Conservation (phyloP, 805 yeast species). For the Candida easanensis region DNA sequence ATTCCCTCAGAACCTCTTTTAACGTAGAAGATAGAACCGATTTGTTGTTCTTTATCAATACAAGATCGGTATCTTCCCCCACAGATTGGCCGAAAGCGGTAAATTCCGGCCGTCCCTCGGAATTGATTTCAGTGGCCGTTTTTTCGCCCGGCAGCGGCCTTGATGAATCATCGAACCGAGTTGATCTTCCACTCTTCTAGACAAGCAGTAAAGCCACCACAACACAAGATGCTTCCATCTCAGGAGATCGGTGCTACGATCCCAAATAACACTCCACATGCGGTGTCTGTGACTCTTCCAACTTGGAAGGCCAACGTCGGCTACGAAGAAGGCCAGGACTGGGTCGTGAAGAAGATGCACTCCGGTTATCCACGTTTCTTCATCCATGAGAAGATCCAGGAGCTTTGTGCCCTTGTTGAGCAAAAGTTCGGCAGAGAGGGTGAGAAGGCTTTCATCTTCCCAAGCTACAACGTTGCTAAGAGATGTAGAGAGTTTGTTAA, state of each 20-base stretch:
- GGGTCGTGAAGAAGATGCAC: constrained; percentile 73
- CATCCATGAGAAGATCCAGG: constrained; percentile 60
- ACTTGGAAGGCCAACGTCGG: constrained; percentile 94
- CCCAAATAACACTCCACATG: constrained; percentile 87
- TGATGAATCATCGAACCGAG: neutral
- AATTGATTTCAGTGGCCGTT: neutral
- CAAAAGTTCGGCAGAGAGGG: constrained; percentile 75
- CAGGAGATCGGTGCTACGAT: constrained; percentile 72
- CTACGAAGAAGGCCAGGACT: constrained; percentile 84
- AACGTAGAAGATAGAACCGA: neutral
- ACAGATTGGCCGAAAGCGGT: neutral
- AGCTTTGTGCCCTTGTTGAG: constrained; percentile 52
- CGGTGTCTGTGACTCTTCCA: constrained; percentile 92
- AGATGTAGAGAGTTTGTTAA: constrained; percentile 79
- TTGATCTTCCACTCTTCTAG: neutral
- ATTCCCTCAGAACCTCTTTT: neutral
- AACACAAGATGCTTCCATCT: constrained; percentile 21
- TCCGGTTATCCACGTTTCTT: constrained; percentile 90
- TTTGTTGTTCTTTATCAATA: neutral
- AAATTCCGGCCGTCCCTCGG: neutral
- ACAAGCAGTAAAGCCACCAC: neutral
- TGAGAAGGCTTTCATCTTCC: constrained; percentile 73
- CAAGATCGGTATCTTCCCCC: neutral
- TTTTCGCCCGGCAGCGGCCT: neutral
- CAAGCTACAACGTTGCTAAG: constrained; percentile 75